Conservation (phyloP, 2,329 filamentous ascomycete genomes). For the Fusarium albosuccineum region DNA sequence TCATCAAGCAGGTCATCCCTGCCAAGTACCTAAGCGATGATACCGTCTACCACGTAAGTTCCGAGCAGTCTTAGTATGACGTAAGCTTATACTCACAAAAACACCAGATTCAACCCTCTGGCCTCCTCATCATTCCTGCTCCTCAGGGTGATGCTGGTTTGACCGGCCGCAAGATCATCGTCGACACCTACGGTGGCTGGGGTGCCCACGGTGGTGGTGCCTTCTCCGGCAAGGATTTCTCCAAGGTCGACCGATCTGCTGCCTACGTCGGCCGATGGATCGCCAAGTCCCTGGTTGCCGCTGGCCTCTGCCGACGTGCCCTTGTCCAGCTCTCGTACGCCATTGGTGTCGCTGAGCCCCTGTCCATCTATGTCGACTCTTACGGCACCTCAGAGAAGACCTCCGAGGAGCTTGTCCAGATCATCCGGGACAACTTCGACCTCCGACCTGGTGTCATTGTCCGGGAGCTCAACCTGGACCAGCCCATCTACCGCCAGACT, state of each 20-base stretch:
- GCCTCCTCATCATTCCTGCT: conserved; percentile 98
- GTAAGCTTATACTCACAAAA: conserved; percentile 21
- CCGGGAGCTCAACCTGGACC: conserved; percentile 93
- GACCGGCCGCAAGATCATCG: conserved; percentile 98
- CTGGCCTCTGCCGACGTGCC: conserved; percentile 89
- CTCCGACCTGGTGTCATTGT: conserved; percentile 98
- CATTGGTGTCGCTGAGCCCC: conserved; percentile 97
- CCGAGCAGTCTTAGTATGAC: neutral
- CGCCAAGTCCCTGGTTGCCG: conserved; percentile 95
- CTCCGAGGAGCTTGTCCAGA: conserved; percentile 93
- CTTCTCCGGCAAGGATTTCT: conserved; percentile 99
- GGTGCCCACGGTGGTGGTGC: conserved; percentile 99
- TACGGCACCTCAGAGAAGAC: conserved; percentile 94
- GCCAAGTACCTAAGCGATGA: too few species aligned
- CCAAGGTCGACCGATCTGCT: conserved; percentile 98
- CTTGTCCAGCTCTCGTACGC: conserved; percentile 99
- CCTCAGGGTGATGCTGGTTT: conserved; percentile 99
- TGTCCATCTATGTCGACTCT: conserved; percentile 97
- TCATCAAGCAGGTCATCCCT: too few species aligned
- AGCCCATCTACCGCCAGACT: conserved; percentile 98
- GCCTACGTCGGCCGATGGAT: conserved; percentile 99
- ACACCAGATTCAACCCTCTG: conserved; percentile 90
- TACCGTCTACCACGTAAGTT: conserved; percentile 90
- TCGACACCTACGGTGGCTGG: conserved; percentile 99
- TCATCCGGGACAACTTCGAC: conserved; percentile 97